Evolutionary conservation across 768 basidiomycete genomes (phyloP).

Genomic region (Ramaria sp.): DNA sequence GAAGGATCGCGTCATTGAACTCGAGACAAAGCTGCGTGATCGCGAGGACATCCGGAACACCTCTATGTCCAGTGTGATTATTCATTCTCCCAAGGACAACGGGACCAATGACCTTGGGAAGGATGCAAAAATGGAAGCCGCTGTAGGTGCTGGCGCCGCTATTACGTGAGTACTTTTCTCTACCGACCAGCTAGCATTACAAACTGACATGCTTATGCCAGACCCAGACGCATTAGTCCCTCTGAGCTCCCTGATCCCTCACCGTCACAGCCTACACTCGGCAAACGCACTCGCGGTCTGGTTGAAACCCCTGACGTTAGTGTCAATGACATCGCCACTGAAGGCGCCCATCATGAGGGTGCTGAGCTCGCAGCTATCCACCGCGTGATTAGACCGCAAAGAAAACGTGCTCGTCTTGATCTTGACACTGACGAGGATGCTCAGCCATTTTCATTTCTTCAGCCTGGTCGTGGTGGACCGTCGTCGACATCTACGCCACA

Average conservation of each 20-base stretch:
- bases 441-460: neutral
- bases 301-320: neutral
- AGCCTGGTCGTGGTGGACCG: neutral
- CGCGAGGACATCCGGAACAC: neutral
- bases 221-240: neutral
- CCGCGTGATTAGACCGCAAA: neutral
- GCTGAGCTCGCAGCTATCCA: neutral
- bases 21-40: neutral
- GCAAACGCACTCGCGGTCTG: neutral
- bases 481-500: constrained; percentile 4
- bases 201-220: too few species aligned
- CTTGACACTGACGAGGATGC: neutral
- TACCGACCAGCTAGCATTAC: too few species aligned
- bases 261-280: neutral
- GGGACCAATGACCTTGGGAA: neutral
- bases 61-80: neutral
- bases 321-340: neutral
- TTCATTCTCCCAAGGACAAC: neutral
- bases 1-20: neutral
- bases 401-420: neutral
- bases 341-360: neutral
- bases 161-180: neutral
- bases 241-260: neutral
- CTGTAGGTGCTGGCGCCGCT: neutral
- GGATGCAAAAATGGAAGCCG: neutral